phyloP scores from a whole-genome alignment of 1,284 basidiomycete genomes.

The Mycosarcoma maydis region DNA sequence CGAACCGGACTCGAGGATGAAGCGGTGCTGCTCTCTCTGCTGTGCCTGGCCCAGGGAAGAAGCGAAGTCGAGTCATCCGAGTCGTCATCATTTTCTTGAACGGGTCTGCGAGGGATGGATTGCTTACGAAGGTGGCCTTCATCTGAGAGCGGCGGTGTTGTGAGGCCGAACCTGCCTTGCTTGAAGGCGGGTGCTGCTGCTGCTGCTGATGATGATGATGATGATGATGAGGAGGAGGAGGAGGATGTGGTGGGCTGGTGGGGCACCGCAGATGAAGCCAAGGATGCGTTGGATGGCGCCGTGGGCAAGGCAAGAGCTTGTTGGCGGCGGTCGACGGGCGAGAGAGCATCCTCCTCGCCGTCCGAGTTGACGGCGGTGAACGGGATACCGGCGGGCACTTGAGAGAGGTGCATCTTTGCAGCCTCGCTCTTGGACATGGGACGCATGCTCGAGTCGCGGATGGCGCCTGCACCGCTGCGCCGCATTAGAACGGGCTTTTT shows the following conservation, averaged over 20 bases:
- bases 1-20: conserved; percentile 15
- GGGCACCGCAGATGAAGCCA: conserved; percentile 13
- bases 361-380: conserved; percentile 59
- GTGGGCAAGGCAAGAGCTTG: conserved; percentile 16
- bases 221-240: too few relatives aligned
- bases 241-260: conserved; percentile 1
- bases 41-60: conserved; percentile 58
- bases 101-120: conserved; percentile 7
- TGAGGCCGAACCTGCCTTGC: conserved; percentile 41
- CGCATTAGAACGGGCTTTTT: conserved; percentile 75
- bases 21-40: conserved; percentile 31
- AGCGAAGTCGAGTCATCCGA: conserved; percentile 58
- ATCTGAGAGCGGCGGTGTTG: conserved; percentile 59
- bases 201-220: too few relatives aligned
- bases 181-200: conserved; percentile 14
- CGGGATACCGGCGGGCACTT: conserved; percentile 55
- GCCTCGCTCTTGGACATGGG: conserved; percentile 58
- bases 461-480: conserved; percentile 54
- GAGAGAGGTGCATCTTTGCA: conserved; percentile 50
- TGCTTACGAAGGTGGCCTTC: conserved; percentile 53
- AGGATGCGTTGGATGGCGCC: background rate
- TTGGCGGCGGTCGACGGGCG: conserved; percentile 18
- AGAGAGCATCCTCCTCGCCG: conserved; percentile 45
- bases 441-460: conserved; percentile 53
- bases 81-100: conserved; percentile 41